Base-by-base conservation (phyloP, 2,329 filamentous ascomycete genomes). In the Microcyclosporella mali region DNA sequence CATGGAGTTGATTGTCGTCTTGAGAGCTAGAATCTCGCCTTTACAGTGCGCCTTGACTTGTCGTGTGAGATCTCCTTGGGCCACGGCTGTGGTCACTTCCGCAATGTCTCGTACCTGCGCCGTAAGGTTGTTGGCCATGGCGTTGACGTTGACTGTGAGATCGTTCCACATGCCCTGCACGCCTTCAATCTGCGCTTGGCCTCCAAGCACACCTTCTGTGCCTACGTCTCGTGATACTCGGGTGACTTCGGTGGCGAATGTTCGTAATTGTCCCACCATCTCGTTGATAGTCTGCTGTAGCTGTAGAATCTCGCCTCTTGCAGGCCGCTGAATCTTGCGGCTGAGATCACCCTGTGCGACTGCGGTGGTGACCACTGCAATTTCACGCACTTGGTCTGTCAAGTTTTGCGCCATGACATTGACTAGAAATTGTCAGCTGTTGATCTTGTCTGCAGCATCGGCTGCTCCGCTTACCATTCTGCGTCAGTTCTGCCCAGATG, bases 381-480 rank as follows among this genome's bases (percentile, higher is more conserved):
- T 98, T 67, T 95, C 89, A 70, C 90, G 84, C 62, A 98, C 92
- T 71, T 98, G 90, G 4, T 92, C 94, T 2, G 90, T 97, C 57
- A 98, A 72, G 65, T 97, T 98, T 77, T 92, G 94, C 62, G 90
- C 90, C 90, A 98, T 97, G 56, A 89, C 85, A 68, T 98, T 98
- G 68, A 98, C 90, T 74, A 43, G n/a, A 27, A 11, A 30, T 43
- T 45, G 46, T 64, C 46, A 62, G 58, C 37, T 33, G 28, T 27
- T 30, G 34, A 18, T 37, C 14, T 6, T 21, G 14, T 6, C 15
- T 12, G 17, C 1, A 15, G 16, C 15, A 49, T 36, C 38, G 17
- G 33, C 3, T 38, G 28, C 38, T 16, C 1, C 44, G 62, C 67
- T 43, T 65, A 73, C 71, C 71, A 59, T 71, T 73, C 45, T 71